phyloP scores from a whole-genome alignment of 495 filamentous ascomycete genomes.

The Chlorociboria aeruginascens region DNA sequence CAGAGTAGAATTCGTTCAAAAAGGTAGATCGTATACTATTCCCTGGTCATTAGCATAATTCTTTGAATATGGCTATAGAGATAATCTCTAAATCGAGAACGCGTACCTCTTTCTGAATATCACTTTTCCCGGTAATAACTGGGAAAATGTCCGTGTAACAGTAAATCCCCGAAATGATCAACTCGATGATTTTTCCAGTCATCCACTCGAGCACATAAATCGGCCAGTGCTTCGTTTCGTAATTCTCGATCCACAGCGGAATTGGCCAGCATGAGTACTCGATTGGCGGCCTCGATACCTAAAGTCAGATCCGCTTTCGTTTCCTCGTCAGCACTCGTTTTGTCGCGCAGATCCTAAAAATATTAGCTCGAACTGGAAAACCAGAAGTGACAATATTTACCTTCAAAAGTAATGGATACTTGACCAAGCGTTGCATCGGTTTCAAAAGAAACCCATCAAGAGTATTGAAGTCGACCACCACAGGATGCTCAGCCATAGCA shows the following conservation, averaged over 20 bases:
- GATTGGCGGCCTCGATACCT: conserved; percentile 65
- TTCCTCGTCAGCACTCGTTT: conserved; percentile 54
- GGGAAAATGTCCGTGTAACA: conserved; percentile 90
- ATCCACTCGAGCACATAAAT: conserved; percentile 75
- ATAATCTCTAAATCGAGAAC: not conserved
- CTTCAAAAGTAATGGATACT: conserved; percentile 83
- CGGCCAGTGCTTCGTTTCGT: conserved; percentile 63
- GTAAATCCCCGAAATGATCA: conserved; percentile 77
- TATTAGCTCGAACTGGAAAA: conserved; percentile 8
- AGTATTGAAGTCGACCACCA: conserved; percentile 45
- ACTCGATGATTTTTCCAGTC: conserved; percentile 94
- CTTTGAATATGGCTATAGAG: not conserved
- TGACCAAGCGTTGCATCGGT: conserved; percentile 88
- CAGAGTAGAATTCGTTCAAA: conserved; percentile 93
- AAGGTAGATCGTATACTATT: conserved; percentile 91
- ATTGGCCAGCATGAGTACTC: conserved; percentile 71
- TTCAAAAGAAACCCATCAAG: conserved; percentile 89
- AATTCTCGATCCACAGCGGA: conserved; percentile 82
- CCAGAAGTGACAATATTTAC: conserved; percentile 21
- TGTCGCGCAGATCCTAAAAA: conserved; percentile 73
- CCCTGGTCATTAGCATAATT: conserved; percentile 14
- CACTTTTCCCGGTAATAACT: conserved; percentile 77
- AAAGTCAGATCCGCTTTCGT: conserved; percentile 54
- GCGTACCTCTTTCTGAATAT: conserved; percentile 71
- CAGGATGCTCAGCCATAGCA: conserved; percentile 36